Evolutionary conservation across 2,329 filamentous ascomycete genomes (phyloP).

Genomic region (Hyphodiscus sp.): DNA sequence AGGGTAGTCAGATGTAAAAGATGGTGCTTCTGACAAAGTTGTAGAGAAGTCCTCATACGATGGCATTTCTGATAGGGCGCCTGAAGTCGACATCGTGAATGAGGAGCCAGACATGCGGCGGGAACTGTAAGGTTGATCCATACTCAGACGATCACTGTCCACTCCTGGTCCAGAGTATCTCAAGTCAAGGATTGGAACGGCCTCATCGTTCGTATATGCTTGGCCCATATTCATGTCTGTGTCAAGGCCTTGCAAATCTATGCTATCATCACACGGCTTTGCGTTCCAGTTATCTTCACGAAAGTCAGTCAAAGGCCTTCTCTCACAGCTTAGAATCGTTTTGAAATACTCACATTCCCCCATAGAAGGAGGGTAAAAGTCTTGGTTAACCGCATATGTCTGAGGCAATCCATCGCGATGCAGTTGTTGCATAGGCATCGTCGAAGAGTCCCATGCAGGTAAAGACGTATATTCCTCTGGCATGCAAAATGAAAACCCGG

Average conservation of each 20-base stretch:
- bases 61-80: slow-evolving; percentile 59
- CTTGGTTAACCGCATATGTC: slow-evolving; percentile 52
- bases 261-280: slow-evolving; percentile 50
- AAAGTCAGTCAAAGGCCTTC: slow-evolving; percentile 17
- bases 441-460: slow-evolving; percentile 51
- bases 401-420: slow-evolving; percentile 41
- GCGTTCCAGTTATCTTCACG: slow-evolving; percentile 42
- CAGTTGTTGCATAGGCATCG: slow-evolving; percentile 37
- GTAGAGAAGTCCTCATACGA: slow-evolving; percentile 67
- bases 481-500: slow-evolving; percentile 51
- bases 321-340: neutral
- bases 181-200: slow-evolving; percentile 55
- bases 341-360: slow-evolving; percentile 40
- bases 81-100: slow-evolving; percentile 63
- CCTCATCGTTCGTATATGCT: slow-evolving; percentile 56
- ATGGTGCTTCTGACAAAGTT: slow-evolving; percentile 59
- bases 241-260: slow-evolving; percentile 50
- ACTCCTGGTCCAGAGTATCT: slow-evolving; percentile 42
- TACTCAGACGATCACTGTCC: slow-evolving; percentile 45
- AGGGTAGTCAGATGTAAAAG: slow-evolving; percentile 61
- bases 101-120: slow-evolving; percentile 67
- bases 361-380: slow-evolving; percentile 47
- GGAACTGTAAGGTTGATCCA: slow-evolving; percentile 47
- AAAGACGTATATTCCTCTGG: slow-evolving; percentile 46
- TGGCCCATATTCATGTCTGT: slow-evolving; percentile 55